These are phyloP conservation scores for Leptodermis oblonga DNA, from an alignment of 257 asterid species.

Conservation along the genomic window DNA sequence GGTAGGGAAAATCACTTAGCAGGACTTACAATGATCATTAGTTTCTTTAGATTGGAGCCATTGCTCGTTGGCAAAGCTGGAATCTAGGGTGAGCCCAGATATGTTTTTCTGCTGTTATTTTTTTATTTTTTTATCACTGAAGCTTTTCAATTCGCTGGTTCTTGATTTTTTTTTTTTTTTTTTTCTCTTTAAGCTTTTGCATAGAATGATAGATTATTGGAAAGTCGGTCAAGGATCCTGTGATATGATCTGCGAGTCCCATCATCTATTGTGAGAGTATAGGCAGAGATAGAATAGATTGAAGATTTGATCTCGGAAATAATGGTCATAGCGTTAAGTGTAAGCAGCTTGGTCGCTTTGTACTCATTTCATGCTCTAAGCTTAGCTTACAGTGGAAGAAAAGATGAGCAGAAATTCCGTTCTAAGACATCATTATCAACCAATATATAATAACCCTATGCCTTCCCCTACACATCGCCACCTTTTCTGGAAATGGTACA, in stretches of 20 bases:
- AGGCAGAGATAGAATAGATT: too few relatives aligned
- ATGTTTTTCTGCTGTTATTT: too few relatives aligned
- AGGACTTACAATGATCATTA: too few relatives aligned
- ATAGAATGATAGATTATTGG: neutral
- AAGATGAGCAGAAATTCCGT: constrained; percentile 2
- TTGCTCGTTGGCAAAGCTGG: neutral
- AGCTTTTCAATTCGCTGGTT: neutral
- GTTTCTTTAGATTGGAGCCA: too few relatives aligned
- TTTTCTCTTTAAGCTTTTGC: too few relatives aligned
- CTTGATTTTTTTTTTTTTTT: neutral
- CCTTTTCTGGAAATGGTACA: neutral
- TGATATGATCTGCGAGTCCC: too few relatives aligned
- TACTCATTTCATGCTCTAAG: constrained; percentile 4
- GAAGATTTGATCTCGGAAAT: too few relatives aligned
- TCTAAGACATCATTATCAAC: constrained; percentile 5
- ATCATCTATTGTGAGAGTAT: too few relatives aligned
- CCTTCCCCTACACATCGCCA: neutral
- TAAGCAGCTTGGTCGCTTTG: constrained; percentile 1
- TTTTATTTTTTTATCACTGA: neutral
- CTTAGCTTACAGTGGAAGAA: constrained; percentile 1
- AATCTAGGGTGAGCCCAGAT: too few relatives aligned
- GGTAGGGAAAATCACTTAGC: neutral
- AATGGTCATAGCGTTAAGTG: too few relatives aligned
- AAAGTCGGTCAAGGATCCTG: neutral
- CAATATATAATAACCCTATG: neutral